Percentiles rank a stretch among this genome's conserved stretches.
Conservation (phyloP, 164 flowering plant genomes). For the Cinnamomum chago region DNA sequence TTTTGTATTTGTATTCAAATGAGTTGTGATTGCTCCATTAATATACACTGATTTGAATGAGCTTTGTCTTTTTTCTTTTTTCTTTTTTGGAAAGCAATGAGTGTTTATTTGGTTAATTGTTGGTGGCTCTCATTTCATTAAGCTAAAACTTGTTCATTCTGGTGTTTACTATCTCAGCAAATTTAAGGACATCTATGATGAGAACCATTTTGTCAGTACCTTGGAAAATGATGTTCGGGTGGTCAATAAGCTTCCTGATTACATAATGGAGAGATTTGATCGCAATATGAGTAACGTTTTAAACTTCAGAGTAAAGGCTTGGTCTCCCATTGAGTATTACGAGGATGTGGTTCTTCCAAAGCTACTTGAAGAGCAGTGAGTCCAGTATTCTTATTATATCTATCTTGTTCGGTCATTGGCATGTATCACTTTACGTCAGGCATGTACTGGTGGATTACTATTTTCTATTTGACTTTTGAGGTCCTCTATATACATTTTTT, state of each 20-base stretch:
- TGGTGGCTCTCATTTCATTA: not conserved
- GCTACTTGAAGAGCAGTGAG: slow-evolving; percentile 86
- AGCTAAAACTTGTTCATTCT: not conserved
- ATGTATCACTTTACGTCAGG: not conserved
- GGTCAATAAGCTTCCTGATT: slow-evolving; percentile 59
- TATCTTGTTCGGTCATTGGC: slow-evolving; percentile 3
- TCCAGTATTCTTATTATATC: not conserved
- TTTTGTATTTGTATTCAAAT: no score
- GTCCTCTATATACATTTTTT: no score
- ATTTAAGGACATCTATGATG: slow-evolving; percentile 82
- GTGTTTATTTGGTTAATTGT: not conserved
- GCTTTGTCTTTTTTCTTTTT: not conserved
- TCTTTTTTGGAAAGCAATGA: not conserved
- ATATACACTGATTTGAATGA: no score
- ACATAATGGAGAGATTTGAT: slow-evolving; percentile 81
- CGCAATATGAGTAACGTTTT: slow-evolving; percentile 67
- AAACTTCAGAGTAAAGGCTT: slow-evolving; percentile 87
- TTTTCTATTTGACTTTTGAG: not conserved
- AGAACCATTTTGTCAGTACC: slow-evolving; percentile 58
- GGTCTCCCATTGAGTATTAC: slow-evolving; percentile 76
- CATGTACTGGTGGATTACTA: not conserved
- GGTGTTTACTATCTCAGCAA: slow-evolving; percentile 45
- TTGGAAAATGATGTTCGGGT: slow-evolving; percentile 66
- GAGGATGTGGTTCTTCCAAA: slow-evolving; percentile 73
- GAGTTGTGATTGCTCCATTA: no score